These are phyloP conservation scores for Auxenochlorella pyrenoidosa DNA, from an alignment of 139 green algal species.

Conservation along the genomic window DNA sequence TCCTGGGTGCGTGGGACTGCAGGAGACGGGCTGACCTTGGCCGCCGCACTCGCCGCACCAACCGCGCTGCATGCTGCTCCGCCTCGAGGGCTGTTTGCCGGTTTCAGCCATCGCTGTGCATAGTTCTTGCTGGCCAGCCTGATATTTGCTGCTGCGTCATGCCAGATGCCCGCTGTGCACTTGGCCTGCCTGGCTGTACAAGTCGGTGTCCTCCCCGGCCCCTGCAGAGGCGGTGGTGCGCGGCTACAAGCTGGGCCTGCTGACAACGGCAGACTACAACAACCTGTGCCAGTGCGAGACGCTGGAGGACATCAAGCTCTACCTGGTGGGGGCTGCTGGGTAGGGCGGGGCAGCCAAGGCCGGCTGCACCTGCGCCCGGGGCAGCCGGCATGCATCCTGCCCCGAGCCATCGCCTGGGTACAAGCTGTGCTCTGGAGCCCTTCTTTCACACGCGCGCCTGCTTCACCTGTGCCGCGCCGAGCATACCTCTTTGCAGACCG, in stretches of 20 bases:
- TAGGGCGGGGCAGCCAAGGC: too few relatives aligned
- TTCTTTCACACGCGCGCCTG: background rate
- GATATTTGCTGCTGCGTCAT: too few relatives aligned
- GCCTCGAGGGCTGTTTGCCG: too few relatives aligned
- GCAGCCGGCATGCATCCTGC: too few relatives aligned
- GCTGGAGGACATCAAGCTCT: constrained; percentile 98
- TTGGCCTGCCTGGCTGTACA: background rate
- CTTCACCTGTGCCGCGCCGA: background rate
- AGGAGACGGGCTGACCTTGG: background rate
- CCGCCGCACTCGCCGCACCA: constrained; percentile 31
- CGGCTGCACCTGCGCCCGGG: too few relatives aligned
- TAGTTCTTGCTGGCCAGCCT: too few relatives aligned
- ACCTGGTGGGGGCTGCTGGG: constrained; percentile 78
- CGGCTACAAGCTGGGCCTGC: constrained; percentile 88
- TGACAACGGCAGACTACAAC: constrained; percentile 96
- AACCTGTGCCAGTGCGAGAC: constrained; percentile 98
- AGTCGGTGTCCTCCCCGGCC: background rate
- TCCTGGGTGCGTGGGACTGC: constrained; percentile 73
- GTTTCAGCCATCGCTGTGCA: too few relatives aligned
- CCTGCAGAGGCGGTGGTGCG: constrained; percentile 94
- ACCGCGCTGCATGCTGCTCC: too few relatives aligned
- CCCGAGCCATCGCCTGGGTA: background rate
- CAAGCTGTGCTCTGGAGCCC: background rate
- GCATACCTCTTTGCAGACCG: constrained; percentile 57
- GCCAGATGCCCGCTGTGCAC: background rate